Evolutionary conservation across 2,329 filamentous ascomycete species (phyloP).

Genomic region (Phoma herbarum): DNA sequence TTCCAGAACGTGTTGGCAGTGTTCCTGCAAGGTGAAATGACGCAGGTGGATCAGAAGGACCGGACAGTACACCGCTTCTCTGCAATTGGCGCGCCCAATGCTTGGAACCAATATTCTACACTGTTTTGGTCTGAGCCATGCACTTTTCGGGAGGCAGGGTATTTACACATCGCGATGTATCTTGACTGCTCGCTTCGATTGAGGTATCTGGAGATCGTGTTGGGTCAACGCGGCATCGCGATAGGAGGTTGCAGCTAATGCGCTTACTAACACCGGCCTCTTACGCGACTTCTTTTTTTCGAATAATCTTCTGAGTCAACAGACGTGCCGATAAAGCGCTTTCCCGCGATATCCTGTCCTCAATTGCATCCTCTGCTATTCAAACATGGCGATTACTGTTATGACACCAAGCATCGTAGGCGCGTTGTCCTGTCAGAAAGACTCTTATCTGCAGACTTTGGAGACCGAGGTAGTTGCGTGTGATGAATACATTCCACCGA

Average conservation of each 20-base stretch:
- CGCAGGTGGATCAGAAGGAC: conserved; percentile 1
- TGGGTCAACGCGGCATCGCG: conserved; percentile 1
- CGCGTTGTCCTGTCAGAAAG: conserved; percentile 43
- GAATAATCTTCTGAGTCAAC: conserved; percentile 15
- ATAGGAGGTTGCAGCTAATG: conserved; percentile 7
- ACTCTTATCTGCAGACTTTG: conserved; percentile 44
- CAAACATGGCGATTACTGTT: conserved; percentile 31
- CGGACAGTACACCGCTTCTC: not conserved
- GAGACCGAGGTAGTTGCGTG: conserved; percentile 46
- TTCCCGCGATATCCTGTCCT: conserved; percentile 17
- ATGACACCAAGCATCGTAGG: conserved; percentile 39
- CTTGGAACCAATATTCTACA: not conserved
- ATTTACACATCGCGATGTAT: not conserved
- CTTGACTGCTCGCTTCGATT: not conserved
- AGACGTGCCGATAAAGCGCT: not conserved
- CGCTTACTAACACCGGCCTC: conserved; percentile 27
- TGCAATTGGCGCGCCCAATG: conserved; percentile 6
- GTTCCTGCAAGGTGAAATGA: conserved; percentile 4
- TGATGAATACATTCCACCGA: conserved; percentile 38
- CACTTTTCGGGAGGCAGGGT: conserved; percentile 4
- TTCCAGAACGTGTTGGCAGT: conserved; percentile 2
- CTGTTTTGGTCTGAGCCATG: conserved; percentile 4
- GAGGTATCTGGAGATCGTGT: conserved; percentile 2
- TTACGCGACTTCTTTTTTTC: conserved; percentile 23
- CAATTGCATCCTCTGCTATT: not conserved